Evolutionary conservation across 352 stramenopile species (phyloP).

Genomic region (Paralagenidium karlingii): DNA sequence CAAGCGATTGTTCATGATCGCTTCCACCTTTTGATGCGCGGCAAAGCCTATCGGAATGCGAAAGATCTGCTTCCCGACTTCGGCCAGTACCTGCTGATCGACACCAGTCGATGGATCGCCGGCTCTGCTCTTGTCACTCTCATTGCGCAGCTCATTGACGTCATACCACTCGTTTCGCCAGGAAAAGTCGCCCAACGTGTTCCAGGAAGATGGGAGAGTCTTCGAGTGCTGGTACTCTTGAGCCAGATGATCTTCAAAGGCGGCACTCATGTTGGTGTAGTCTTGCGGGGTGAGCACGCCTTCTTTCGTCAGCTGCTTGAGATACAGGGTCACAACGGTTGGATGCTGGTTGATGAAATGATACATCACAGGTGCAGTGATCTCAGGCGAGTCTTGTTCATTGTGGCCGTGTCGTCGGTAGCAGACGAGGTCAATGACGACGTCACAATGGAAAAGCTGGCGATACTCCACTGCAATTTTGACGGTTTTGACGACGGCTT

Average conservation of each 20-base stretch:
- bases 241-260: conserved; percentile 50
- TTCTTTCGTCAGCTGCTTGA: conserved; percentile 48
- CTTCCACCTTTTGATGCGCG: conserved; percentile 75
- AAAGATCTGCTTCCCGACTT: conserved; percentile 65
- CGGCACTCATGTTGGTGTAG: conserved; percentile 29
- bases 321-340: conserved; percentile 66
- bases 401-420: conserved; percentile 99
- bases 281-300: conserved; percentile 32
- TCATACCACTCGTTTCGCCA: conserved; percentile 60
- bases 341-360: conserved; percentile 81
- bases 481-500: conserved; percentile 87
- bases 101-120: conserved; percentile 35
- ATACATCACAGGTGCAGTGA: conserved; percentile 87
- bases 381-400: conserved; percentile 86
- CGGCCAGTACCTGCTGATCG: conserved; percentile 52
- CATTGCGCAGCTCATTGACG: conserved; percentile 7
- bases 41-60: conserved; percentile 71
- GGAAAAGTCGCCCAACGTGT: conserved; percentile 48
- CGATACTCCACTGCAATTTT: conserved; percentile 85
- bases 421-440: conserved; percentile 98
- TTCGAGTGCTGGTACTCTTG: conserved; percentile 65
- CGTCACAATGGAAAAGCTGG: conserved; percentile 90
- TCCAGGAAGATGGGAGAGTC: conserved; percentile 56
- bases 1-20: conserved; percentile 77
- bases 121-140: conserved; percentile 18